Conservation (phyloP, 768 basidiomycete species). For the Boletus fagicola region DNA sequence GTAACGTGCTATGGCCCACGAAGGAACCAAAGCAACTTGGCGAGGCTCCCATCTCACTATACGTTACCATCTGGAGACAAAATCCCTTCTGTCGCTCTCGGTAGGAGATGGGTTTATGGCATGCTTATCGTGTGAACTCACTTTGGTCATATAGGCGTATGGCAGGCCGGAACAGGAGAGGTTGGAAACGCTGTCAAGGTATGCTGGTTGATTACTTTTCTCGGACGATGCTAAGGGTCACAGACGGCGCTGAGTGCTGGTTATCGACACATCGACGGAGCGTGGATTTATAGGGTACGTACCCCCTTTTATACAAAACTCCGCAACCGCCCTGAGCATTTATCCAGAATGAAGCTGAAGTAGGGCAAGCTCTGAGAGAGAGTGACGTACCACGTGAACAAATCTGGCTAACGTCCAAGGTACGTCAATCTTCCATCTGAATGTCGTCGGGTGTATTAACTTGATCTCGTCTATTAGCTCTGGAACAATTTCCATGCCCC, state of each 20-base stretch:
- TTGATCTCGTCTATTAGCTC: slow-evolving; percentile 40
- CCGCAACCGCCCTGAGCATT: slow-evolving; percentile 3
- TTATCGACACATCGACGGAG: slow-evolving; percentile 72
- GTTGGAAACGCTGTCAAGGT: slow-evolving; percentile 71
- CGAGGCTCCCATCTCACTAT: slow-evolving; percentile 45
- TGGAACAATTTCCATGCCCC: slow-evolving; percentile 78
- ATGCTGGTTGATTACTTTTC: not conserved
- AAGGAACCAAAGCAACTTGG: slow-evolving; percentile 23
- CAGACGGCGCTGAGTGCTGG: slow-evolving; percentile 60
- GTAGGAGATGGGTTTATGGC: slow-evolving; percentile 31
- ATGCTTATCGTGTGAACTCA: slow-evolving; percentile 2
- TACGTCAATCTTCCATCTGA: not conserved
- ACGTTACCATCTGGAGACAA: slow-evolving; percentile 63
- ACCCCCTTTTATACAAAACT: not conserved
- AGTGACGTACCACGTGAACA: slow-evolving; percentile 61
- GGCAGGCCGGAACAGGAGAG: slow-evolving; percentile 54
- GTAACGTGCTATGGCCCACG: slow-evolving; percentile 17
- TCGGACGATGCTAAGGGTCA: not conserved
- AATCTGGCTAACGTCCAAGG: slow-evolving; percentile 67
- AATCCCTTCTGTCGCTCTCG: slow-evolving; percentile 67
- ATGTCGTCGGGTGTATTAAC: not conserved
- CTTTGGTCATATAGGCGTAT: slow-evolving; percentile 46
- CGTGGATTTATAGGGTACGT: slow-evolving; percentile 64
- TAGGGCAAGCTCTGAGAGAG: slow-evolving; percentile 58
- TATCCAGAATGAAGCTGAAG: slow-evolving; percentile 65